phyloP scores from a whole-genome alignment of 2,329 filamentous ascomycete genomes.

The Cordyceps fumosorosea region DNA sequence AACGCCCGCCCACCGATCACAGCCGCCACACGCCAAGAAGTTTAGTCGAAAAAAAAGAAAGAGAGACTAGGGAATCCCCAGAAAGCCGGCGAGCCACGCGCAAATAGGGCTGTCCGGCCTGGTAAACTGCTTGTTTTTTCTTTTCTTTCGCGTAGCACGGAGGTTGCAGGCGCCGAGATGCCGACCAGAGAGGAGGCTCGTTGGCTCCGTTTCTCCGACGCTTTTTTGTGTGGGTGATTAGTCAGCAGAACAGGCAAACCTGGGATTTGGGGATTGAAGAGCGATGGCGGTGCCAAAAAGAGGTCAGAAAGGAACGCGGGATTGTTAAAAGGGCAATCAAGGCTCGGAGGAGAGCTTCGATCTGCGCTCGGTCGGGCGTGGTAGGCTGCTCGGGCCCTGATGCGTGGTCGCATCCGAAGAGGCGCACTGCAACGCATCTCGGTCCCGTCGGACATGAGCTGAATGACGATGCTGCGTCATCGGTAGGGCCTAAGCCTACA shows the following conservation, averaged over 20 bases:
- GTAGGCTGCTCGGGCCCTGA: neutral
- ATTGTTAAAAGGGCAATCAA: neutral
- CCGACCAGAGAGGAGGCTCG: neutral
- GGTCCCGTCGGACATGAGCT: neutral
- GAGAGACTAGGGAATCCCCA: neutral
- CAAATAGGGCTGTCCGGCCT: too few species aligned
- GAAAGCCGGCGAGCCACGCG: too few species aligned
- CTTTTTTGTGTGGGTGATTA: neutral
- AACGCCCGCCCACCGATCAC: neutral
- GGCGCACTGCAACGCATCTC: neutral
- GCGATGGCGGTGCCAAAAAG: too few species aligned
- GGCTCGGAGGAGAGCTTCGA: neutral
- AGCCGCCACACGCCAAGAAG: neutral
- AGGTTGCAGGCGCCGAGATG: slow-evolving; percentile 8
- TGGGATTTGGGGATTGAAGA: neutral
- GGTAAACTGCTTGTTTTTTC: too few species aligned
- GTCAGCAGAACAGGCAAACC: neutral
- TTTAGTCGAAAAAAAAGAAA: neutral
- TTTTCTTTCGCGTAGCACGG: slow-evolving; percentile 3
- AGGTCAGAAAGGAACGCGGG: neutral
- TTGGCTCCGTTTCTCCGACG: neutral
- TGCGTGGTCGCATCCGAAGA: neutral
- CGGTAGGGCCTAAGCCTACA: neutral
- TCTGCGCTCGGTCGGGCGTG: neutral
- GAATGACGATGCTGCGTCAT: neutral